Evolutionary conservation across 345 rosid species (phyloP), one percentile per base, ranked within the genome.

Genomic region (Camelina neglecta): DNA sequence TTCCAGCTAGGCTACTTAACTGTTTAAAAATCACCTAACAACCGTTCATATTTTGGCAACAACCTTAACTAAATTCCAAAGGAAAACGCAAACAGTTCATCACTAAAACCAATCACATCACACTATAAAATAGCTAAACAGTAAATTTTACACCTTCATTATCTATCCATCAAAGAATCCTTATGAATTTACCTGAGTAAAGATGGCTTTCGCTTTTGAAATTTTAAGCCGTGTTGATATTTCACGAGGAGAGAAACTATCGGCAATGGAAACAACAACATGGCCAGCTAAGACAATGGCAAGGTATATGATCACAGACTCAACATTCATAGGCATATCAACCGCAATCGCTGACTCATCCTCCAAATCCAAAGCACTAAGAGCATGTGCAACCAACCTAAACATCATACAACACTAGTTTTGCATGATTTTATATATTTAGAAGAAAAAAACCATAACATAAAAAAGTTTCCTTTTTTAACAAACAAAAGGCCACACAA

Each of bases 191-290:
- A 94, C 98, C 97, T 94, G 99, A 68, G 97, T 90, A 79, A 95
- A 92, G 71, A 95, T 87, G 60, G 93, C 99, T 82, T 86, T 88
- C 3, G 99, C 91, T 73, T 84, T 70, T 54, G 99, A 90, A 75
- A 95, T 89, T 83, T 71, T 86, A 72, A 95, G 97, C 82, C 99
- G 85, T 8, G 90, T 88, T 67, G 97, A 85, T 82, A 95, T 92
- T 80, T 95, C 99, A 68, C 42, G 38, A 1, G 97, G 72, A 61
- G 97, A 93, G 78, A 95, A 95, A 81, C 97, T 95, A 80, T 95
- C 99, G 15, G 99, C 99, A 65, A 95, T 92, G 5, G 99, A 95
- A 36, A 95, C 99, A 85, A 95, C 96, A 4, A 85, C 79, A 75
- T 85, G 84, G 67, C 99, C 97, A 15, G 97, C 86, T 77, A 95